Conservation (phyloP, 1,284 basidiomycete genomes). For the Leccinum pallidistipes region DNA sequence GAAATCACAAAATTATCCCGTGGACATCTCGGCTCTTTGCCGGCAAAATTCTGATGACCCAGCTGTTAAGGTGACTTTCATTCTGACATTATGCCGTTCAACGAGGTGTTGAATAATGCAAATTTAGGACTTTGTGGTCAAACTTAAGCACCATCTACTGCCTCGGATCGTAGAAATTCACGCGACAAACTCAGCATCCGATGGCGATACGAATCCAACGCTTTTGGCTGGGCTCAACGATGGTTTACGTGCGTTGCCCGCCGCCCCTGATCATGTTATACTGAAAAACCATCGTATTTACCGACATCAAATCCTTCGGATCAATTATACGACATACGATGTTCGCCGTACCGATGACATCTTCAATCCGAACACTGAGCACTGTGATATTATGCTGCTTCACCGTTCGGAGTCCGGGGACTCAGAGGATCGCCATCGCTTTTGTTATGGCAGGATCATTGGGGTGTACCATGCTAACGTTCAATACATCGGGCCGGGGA, state of each 20-base stretch:
- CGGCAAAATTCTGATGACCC: neutral
- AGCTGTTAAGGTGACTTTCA: neutral
- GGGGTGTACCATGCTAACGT: neutral
- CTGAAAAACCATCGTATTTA: neutral
- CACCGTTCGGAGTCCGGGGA: neutral
- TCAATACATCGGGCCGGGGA: neutral
- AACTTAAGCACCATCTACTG: neutral
- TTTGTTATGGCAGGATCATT: neutral
- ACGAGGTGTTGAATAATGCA: neutral
- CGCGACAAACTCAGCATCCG: fast-evolving
- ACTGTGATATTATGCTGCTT: neutral
- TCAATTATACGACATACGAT: neutral
- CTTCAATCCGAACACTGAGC: neutral
- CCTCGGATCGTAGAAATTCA: neutral
- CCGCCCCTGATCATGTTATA: neutral
- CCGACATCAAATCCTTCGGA: neutral
- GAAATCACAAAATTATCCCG: neutral
- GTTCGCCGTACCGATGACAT: neutral
- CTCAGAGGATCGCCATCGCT: neutral
- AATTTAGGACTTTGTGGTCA: neutral
- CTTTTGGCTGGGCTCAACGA: neutral
- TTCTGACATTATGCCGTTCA: neutral
- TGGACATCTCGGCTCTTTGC: neutral
- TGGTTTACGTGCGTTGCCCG: fast-evolving
- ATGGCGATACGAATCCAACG: neutral